These are phyloP conservation scores for Coprinellus aureogranulatus DNA, from an alignment of 768 basidiomycete species.

Conservation along the genomic window DNA sequence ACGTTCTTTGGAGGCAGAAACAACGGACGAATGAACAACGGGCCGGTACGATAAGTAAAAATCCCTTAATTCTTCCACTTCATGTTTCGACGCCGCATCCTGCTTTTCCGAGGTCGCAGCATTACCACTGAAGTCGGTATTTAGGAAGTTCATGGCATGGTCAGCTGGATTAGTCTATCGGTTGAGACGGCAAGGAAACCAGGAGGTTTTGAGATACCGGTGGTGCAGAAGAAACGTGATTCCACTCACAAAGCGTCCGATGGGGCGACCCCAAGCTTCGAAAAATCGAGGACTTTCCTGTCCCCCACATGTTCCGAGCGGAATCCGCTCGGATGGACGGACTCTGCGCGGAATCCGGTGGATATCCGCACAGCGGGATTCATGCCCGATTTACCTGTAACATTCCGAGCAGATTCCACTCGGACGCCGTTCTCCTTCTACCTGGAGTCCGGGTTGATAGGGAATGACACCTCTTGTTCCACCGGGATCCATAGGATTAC, in stretches of 20 bases:
- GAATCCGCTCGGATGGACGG: no score
- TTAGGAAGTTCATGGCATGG: conserved; percentile 58
- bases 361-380: no score
- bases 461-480: no score
- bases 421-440: no score
- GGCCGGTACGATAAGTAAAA: conserved; percentile 29
- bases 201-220: conserved; percentile 5
- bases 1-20: background rate
- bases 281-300: no score
- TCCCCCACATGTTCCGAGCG: no score
- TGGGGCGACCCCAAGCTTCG: conserved; percentile 39
- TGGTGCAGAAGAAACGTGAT: background rate
- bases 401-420: no score
- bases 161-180: conserved; percentile 52
- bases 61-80: conserved; percentile 29
- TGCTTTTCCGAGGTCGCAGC: conserved; percentile 8
- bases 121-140: conserved; percentile 37
- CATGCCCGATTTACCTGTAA: no score
- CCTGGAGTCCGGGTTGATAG: no score
- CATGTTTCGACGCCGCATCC: conserved; percentile 4
- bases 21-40: background rate
- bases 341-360: no score
- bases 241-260: conserved; percentile 31
- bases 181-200: conserved; percentile 13
- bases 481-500: no score